Percentiles rank a stretch among this genome's conserved stretches.
Conservation (phyloP, 2,329 filamentous ascomycete genomes). For the Drechslera avenae region DNA sequence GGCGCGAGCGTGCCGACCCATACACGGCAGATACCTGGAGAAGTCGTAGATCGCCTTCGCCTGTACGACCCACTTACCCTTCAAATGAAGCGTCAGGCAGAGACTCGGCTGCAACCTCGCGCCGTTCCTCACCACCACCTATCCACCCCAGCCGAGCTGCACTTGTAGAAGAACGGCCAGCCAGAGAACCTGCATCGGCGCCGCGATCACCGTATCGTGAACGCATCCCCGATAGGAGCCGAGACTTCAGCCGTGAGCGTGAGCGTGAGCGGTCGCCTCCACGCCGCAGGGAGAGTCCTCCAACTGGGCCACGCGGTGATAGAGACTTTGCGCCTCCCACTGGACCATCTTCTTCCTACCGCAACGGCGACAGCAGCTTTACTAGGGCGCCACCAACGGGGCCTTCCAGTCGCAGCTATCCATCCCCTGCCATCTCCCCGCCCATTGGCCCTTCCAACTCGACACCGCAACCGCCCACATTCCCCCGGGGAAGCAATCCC, state of each 20-base stretch:
- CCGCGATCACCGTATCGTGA: conserved; percentile 45
- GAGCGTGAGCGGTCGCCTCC: conserved; percentile 43
- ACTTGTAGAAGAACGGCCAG: conserved; percentile 38
- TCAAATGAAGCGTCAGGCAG: conserved; percentile 59
- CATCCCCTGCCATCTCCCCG: conserved; percentile 48
- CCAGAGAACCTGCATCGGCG: conserved; percentile 40
- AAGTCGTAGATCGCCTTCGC: conserved; percentile 59
- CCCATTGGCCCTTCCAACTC: conserved; percentile 45
- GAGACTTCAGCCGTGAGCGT: conserved; percentile 34
- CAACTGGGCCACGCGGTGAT: conserved; percentile 43
- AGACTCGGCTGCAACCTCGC: conserved; percentile 62
- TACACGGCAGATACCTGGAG: conserved; percentile 57
- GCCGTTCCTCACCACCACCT: conserved; percentile 64
- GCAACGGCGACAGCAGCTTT: conserved; percentile 45
- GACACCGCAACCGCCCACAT: conserved; percentile 42
- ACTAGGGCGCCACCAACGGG: conserved; percentile 48
- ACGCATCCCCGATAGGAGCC: conserved; percentile 39
- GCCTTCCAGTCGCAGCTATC: conserved; percentile 44
- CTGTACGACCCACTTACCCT: conserved; percentile 42
- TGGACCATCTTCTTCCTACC: conserved; percentile 44
- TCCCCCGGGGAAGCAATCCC: conserved; percentile 43
- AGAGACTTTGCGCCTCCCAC: conserved; percentile 47
- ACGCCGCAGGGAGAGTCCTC: conserved; percentile 47
- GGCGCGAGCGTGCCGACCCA: conserved; percentile 56
- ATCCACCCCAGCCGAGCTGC: conserved; percentile 60